Evolutionary conservation across 208 protist species (phyloP).

Genomic region (Histomonas meleagridis): DNA sequence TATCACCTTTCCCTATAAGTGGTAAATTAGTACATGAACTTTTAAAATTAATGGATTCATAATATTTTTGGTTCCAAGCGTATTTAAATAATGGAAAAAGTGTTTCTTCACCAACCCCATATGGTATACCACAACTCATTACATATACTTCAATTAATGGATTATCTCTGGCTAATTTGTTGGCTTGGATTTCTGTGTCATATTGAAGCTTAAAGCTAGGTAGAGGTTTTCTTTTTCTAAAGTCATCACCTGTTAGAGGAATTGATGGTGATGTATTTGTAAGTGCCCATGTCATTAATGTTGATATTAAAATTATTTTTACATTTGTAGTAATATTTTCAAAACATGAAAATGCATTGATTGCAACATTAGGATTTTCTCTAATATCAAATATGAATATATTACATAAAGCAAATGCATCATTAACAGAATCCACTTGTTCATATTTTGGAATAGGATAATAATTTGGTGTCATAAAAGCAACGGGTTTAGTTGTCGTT

Average conservation of each 20-base stretch:
- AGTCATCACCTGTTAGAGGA: constrained; percentile 23
- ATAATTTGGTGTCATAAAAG: background rate
- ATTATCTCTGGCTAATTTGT: background rate
- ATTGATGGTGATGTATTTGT: background rate
- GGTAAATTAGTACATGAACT: background rate
- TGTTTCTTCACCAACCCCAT: background rate
- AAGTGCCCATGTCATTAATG: background rate
- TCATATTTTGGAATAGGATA: background rate
- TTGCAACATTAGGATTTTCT: background rate
- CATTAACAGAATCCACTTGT: background rate
- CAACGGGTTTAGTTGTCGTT: background rate
- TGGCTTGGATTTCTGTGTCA: background rate
- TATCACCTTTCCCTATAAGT: background rate
- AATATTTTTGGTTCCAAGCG: background rate
- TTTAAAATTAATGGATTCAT: background rate
- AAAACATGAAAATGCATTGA: background rate
- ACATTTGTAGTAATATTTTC: background rate
- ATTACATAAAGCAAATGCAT: constrained; percentile 29
- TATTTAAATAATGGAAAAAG: constrained; percentile 22
- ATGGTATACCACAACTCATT: background rate
- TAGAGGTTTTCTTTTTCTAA: constrained; percentile 5
- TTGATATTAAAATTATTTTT: constrained; percentile 10
- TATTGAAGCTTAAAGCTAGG: background rate
- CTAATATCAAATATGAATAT: constrained; percentile 25
- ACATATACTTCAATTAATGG: constrained; percentile 23